Evolutionary conservation across 2,329 filamentous ascomycete genomes (phyloP).

Genomic region (Apiospora sp.): DNA sequence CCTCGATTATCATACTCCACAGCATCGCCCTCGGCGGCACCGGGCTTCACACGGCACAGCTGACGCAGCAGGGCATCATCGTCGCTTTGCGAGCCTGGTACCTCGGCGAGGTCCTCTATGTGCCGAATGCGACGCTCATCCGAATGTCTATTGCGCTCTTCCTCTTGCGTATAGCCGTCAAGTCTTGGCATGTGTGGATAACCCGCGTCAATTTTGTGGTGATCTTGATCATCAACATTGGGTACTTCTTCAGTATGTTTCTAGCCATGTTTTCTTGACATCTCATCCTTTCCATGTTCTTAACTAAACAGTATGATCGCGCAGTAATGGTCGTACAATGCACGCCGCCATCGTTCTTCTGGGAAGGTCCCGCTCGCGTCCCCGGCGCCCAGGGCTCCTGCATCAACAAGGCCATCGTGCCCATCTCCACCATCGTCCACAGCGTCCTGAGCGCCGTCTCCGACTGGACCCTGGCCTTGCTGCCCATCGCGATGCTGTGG

Average conservation of each 20-base stretch:
- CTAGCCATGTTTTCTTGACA: background rate
- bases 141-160: conserved; percentile 52
- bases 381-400: conserved; percentile 49
- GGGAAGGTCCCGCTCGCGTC: conserved; percentile 45
- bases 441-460: conserved; percentile 53
- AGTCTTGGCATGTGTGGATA: conserved; percentile 44
- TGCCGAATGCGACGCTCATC: conserved; percentile 47
- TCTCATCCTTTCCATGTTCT: background rate
- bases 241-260: conserved; percentile 48
- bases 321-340: conserved; percentile 57
- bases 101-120: conserved; percentile 50
- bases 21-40: conserved; percentile 43
- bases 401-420: conserved; percentile 48
- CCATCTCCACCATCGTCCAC: conserved; percentile 53
- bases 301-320: background rate
- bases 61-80: conserved; percentile 35
- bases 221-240: conserved; percentile 46
- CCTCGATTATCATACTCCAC: conserved; percentile 43
- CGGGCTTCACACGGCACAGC: conserved; percentile 36
- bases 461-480: conserved; percentile 57
- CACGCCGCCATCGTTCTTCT: conserved; percentile 56
- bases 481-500: conserved; percentile 61
- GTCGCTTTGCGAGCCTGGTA: conserved; percentile 46
- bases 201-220: conserved; percentile 44
- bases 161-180: conserved; percentile 49